Percentiles rank a stretch among this genome's conserved stretches.
phyloP scores from a whole-genome alignment of 1,284 basidiomycete genomes.

The Gymnopus androsaceus region DNA sequence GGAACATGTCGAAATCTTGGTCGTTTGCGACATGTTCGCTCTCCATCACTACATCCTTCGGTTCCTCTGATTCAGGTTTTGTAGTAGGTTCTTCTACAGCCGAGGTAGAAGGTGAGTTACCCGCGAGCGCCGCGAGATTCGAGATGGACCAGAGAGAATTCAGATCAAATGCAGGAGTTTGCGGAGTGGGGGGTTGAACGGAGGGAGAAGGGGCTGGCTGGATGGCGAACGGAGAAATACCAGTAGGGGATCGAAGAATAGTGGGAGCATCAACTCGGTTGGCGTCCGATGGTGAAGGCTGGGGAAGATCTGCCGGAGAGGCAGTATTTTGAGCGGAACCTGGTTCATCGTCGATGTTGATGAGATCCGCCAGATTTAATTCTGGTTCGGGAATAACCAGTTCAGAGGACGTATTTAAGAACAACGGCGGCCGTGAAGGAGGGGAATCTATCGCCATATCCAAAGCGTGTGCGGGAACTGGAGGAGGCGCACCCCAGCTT shows the following conservation, averaged over 20 bases:
- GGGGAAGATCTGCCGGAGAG: constrained; percentile 15
- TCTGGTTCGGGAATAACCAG: constrained; percentile 52
- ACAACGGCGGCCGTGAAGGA: constrained; percentile 36
- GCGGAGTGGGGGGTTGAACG: constrained; percentile 37
- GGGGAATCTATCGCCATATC: constrained; percentile 24
- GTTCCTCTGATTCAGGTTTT: constrained; percentile 31
- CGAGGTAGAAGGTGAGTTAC: constrained; percentile 23
- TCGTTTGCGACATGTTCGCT: constrained; percentile 54
- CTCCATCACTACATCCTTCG: constrained; percentile 46
- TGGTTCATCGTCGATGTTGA: constrained; percentile 74
- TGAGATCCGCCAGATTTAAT: constrained; percentile 72
- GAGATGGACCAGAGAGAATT: constrained; percentile 61
- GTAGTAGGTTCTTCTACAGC: constrained; percentile 24
- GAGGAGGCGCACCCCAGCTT: constrained; percentile 62
- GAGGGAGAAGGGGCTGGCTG: constrained; percentile 48
- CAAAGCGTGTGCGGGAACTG: constrained; percentile 46
- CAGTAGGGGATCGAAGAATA: constrained; percentile 11
- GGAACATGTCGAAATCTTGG: constrained; percentile 81
- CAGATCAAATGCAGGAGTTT: constrained; percentile 64
- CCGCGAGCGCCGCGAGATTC: constrained; percentile 15
- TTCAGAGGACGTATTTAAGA: constrained; percentile 47
- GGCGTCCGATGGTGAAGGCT: constrained; percentile 7
- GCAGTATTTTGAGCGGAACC: constrained; percentile 23
- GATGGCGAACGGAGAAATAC: constrained; percentile 14
- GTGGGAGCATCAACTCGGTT: neutral